Evolutionary conservation across 2,329 filamentous ascomycete genomes (phyloP).

Genomic region (Microdochium trichocladiopsis): DNA sequence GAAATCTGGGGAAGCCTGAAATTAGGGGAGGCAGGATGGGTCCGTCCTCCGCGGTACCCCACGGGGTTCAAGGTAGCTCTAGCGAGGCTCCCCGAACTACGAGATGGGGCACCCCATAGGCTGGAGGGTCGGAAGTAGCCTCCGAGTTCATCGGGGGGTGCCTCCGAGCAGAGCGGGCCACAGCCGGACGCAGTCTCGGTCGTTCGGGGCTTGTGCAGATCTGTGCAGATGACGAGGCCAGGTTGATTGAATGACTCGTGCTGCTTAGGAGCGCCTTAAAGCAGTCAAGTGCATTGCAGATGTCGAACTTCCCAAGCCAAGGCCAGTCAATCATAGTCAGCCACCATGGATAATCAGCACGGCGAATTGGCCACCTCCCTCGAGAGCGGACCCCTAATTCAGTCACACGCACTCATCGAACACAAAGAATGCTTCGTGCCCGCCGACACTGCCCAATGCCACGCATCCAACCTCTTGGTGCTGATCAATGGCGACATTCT

Average conservation of each 20-base stretch:
- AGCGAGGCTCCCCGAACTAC: too few relatives aligned
- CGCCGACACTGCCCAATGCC: conserved; percentile 31
- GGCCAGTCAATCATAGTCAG: too few relatives aligned
- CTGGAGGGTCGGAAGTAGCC: neutral
- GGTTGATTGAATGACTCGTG: neutral
- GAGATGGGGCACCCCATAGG: too few relatives aligned
- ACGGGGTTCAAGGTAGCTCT: too few relatives aligned
- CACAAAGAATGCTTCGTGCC: conserved; percentile 16
- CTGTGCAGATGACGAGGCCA: too few relatives aligned
- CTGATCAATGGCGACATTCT: conserved; percentile 30
- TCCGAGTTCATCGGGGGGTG: neutral
- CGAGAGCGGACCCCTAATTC: neutral
- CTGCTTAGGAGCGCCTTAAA: neutral
- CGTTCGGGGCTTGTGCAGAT: too few relatives aligned
- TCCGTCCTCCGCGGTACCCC: too few relatives aligned
- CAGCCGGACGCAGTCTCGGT: too few relatives aligned
- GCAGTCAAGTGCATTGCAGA: too few relatives aligned
- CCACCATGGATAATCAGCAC: neutral
- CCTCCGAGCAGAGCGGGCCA: too few relatives aligned
- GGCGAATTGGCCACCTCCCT: neutral
- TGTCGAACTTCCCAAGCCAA: too few relatives aligned
- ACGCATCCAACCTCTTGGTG: conserved; percentile 35
- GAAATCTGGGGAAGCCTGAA: neutral
- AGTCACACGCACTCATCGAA: neutral
- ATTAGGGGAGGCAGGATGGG: neutral